Evolutionary conservation across 495 filamentous ascomycete species (phyloP).

Genomic region (Talaromyces adpressus): DNA sequence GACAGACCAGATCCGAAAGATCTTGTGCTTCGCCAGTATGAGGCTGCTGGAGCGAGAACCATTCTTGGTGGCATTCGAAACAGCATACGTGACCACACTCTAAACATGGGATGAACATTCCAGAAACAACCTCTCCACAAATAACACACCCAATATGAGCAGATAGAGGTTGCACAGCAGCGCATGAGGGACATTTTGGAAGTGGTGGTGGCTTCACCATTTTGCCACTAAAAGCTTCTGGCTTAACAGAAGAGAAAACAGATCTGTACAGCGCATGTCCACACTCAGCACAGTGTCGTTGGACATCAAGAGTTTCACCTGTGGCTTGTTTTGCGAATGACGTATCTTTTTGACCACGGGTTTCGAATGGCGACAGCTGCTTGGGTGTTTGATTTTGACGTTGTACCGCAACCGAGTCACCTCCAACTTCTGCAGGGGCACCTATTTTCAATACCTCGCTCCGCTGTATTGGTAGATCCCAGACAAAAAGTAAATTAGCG

Average conservation of each 20-base stretch:
- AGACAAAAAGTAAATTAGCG: conserved; percentile 72
- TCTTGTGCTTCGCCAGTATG: neutral
- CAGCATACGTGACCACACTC: conserved; percentile 47
- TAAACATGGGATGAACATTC: conserved; percentile 45
- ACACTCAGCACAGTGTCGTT: conserved; percentile 38
- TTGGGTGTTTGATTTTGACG: neutral
- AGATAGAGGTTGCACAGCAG: conserved; percentile 30
- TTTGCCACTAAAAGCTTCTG: conserved; percentile 17
- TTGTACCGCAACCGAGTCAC: neutral
- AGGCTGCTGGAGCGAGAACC: conserved; percentile 23
- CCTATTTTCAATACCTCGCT: conserved; percentile 80
- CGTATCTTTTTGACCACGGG: neutral
- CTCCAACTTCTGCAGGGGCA: conserved; percentile 10
- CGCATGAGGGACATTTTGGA: conserved; percentile 28
- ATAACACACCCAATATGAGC: conserved; percentile 38
- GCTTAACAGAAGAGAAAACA: conserved; percentile 26
- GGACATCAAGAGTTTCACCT: conserved; percentile 30
- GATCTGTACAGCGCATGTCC: conserved; percentile 32
- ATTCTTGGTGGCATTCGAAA: conserved; percentile 36
- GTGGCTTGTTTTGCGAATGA: neutral
- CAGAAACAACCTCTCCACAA: conserved; percentile 38
- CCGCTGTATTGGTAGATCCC: conserved; percentile 67
- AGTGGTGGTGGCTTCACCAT: conserved; percentile 15
- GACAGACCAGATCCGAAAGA: conserved; percentile 21
- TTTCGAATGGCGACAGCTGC: neutral